Evolutionary conservation across 768 basidiomycete genomes (phyloP).

Genomic region (Termitomyces sp.): DNA sequence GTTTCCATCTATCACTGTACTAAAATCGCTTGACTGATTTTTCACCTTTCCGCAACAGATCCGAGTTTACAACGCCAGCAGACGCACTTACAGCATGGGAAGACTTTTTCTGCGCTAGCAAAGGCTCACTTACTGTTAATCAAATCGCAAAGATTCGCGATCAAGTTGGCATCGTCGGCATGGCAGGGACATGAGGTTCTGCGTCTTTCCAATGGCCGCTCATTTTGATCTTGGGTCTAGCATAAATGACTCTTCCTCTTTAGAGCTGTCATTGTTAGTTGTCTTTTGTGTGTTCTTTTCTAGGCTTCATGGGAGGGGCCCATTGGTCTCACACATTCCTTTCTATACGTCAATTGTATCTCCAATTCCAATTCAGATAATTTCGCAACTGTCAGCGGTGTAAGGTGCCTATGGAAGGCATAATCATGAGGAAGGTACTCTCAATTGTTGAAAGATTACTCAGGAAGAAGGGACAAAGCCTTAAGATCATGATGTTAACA

Average conservation of each 20-base stretch:
- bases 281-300: neutral
- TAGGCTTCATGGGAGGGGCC: neutral
- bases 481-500: neutral
- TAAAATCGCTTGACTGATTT: neutral
- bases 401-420: neutral
- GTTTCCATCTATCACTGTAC: neutral
- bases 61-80: slow-evolving; percentile 53
- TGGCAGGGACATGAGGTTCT: slow-evolving; percentile 64
- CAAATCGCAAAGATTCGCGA: slow-evolving; percentile 94
- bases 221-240: neutral
- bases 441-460: neutral
- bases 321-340: neutral
- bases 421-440: neutral
- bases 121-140: slow-evolving; percentile 70
- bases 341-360: neutral
- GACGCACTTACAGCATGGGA: slow-evolving; percentile 79
- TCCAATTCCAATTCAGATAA: neutral
- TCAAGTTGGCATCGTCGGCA: slow-evolving; percentile 77
- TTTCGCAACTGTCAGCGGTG: neutral
- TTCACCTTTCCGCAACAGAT: slow-evolving; percentile 25
- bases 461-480: neutral
- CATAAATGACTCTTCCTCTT: neutral
- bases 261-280: neutral
- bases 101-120: slow-evolving; percentile 77
- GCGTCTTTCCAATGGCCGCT: neutral